Evolutionary conservation across 768 basidiomycete species (phyloP).

Genomic region (Tricholoma sp.): DNA sequence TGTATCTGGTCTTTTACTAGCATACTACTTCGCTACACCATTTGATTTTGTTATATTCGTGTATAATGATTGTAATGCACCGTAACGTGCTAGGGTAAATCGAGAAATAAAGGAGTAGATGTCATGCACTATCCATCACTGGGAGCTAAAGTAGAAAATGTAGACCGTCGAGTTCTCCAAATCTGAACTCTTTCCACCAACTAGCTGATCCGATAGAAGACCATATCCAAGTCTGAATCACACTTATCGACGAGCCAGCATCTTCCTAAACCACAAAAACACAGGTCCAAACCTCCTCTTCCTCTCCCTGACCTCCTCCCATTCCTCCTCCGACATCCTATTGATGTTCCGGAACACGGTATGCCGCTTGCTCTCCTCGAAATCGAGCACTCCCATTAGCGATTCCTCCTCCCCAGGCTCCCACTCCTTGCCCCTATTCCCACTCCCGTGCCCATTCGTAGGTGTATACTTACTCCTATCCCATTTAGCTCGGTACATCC

Average conservation of each 20-base stretch:
- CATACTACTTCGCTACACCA: too few species aligned
- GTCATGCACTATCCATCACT: too few species aligned
- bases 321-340: not conserved
- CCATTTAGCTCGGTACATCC: conserved; percentile 24
- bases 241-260: not conserved
- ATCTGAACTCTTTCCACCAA: too few species aligned
- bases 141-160: too few species aligned
- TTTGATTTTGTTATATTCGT: too few species aligned
- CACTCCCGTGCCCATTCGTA: too few species aligned
- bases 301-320: not conserved
- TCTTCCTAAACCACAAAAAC: conserved; percentile 3
- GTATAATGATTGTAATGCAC: too few species aligned
- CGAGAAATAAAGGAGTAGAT: too few species aligned
- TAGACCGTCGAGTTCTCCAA: too few species aligned
- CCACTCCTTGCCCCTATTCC: not conserved
- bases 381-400: conserved; percentile 19
- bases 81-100: too few species aligned
- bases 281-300: not conserved
- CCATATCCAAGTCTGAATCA: not conserved
- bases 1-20: too few species aligned
- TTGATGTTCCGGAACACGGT: conserved; percentile 10
- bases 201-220: too few species aligned
- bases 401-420: not conserved
- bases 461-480: conserved; percentile 11
- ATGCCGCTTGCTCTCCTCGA: conserved; percentile 25